Percentiles rank a stretch among this genome's conserved stretches.
Evolutionary conservation across 805 yeast species (phyloP).

Genomic region (Tetrapisispora phaffii): DNA sequence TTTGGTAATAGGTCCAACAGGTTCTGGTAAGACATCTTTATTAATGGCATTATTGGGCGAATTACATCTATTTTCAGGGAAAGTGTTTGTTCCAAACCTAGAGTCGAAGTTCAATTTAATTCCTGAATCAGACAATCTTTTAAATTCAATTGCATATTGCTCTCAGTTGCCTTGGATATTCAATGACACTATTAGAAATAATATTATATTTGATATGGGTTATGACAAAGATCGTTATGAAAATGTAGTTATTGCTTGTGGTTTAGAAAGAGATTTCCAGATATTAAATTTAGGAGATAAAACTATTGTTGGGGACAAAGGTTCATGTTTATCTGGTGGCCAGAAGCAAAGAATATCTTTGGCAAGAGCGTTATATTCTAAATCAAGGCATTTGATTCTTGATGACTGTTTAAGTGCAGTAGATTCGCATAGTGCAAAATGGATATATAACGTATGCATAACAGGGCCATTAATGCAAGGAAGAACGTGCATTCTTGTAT

Average conservation of each 20-base stretch:
- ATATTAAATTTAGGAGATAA: slow-evolving; percentile 81
- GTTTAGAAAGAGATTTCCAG: slow-evolving; percentile 74
- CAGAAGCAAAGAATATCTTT: slow-evolving; percentile 93
- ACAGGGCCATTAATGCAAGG: slow-evolving; percentile 76
- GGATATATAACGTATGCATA: slow-evolving; percentile 86
- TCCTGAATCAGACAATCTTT: slow-evolving; percentile 72
- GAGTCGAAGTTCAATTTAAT: slow-evolving; percentile 62
- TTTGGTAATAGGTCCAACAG: slow-evolving; percentile 87
- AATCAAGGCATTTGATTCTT: slow-evolving; percentile 67
- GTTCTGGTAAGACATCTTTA: slow-evolving; percentile 88
- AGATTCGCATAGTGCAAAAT: slow-evolving; percentile 89
- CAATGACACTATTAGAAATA: slow-evolving; percentile 79
- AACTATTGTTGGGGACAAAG: slow-evolving; percentile 95
- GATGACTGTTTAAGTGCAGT: slow-evolving; percentile 97
- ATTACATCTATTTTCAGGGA: slow-evolving; percentile 65
- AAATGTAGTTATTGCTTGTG: slow-evolving; percentile 80
- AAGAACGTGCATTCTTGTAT: slow-evolving; percentile 83
- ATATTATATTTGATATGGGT: slow-evolving; percentile 68
- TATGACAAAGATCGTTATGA: slow-evolving; percentile 67
- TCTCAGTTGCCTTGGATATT: slow-evolving; percentile 94
- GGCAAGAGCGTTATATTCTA: slow-evolving; percentile 89
- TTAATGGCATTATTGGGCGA: slow-evolving; percentile 88
- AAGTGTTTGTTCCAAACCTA: slow-evolving; percentile 69
- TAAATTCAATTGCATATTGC: slow-evolving; percentile 92
- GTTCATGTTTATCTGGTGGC: slow-evolving; percentile 93